Evolutionary conservation across 257 asterid genomes (phyloP).

Genomic region (Datura wrightii): DNA sequence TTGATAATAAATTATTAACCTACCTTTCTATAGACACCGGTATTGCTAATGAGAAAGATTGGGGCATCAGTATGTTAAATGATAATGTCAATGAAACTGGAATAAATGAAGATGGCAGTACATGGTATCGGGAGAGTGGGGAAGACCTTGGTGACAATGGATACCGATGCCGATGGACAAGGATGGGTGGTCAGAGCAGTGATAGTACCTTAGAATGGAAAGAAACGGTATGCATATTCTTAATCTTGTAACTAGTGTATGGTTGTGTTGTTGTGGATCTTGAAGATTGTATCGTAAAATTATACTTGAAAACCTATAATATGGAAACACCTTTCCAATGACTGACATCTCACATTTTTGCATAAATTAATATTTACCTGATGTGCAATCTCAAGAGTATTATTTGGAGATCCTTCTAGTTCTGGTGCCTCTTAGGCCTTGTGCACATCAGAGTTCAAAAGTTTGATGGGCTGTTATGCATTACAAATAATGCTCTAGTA

Average conservation of each 20-base stretch:
- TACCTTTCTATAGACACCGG: conserved; percentile 74
- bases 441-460: neutral
- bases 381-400: neutral
- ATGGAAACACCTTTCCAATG: neutral
- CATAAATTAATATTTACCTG: neutral
- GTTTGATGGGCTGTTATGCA: neutral
- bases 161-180: conserved; percentile 90
- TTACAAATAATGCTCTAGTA: neutral
- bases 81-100: conserved; percentile 80
- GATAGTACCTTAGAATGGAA: conserved; percentile 90
- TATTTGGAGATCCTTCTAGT: neutral
- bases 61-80: conserved; percentile 84
- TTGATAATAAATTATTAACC: conserved; percentile 24
- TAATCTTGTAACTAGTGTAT: conserved; percentile 8
- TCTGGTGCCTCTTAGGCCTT: neutral
- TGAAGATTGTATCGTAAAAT: conserved; percentile 11
- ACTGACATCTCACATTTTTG: neutral
- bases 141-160: conserved; percentile 97
- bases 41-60: conserved; percentile 95
- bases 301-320: neutral
- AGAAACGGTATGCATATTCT: conserved; percentile 72
- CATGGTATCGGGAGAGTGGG: conserved; percentile 90
- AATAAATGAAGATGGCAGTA: conserved; percentile 85
- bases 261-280: conserved; percentile 15
- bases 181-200: conserved; percentile 88